phyloP scores from a whole-genome alignment of 306 rosid species.

The Casuarina equisetifolia region DNA sequence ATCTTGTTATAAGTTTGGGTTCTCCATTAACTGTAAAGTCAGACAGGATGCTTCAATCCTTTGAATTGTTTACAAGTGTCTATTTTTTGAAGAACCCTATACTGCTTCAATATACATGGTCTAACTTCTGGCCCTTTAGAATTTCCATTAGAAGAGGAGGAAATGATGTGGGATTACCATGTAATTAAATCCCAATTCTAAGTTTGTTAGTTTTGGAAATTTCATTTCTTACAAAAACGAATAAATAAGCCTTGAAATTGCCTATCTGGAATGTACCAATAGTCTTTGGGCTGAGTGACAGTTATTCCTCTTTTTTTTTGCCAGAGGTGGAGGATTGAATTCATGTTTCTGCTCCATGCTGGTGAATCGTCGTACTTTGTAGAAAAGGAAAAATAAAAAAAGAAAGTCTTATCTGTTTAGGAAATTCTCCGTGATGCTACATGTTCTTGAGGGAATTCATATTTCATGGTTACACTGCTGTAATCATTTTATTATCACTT shows the following conservation, averaged over 20 bases:
- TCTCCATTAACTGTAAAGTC: not conserved
- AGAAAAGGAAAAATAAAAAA: not conserved
- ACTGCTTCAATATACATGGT: not conserved
- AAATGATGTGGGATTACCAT: not conserved
- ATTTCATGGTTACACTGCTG: not conserved
- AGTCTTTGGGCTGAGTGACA: not conserved
- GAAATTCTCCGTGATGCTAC: not conserved
- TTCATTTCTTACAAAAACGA: not conserved
- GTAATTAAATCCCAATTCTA: not conserved
- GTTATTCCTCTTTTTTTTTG: not conserved
- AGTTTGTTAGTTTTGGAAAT: not conserved
- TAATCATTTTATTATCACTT: not conserved
- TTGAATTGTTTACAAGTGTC: not conserved
- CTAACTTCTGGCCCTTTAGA: not conserved
- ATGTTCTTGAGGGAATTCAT: not conserved
- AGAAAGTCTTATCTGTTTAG: not conserved
- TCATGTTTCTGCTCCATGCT: not conserved
- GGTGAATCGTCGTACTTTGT: not conserved
- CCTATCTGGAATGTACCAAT: not conserved
- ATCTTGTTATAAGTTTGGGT: not conserved
- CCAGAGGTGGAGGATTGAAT: not conserved
- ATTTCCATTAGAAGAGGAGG: not conserved
- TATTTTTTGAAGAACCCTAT: not conserved
- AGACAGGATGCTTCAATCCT: not conserved
- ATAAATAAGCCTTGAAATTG: not conserved